Conservation (phyloP, 169 alveolate genomes). For the Babesia gibsoni region DNA sequence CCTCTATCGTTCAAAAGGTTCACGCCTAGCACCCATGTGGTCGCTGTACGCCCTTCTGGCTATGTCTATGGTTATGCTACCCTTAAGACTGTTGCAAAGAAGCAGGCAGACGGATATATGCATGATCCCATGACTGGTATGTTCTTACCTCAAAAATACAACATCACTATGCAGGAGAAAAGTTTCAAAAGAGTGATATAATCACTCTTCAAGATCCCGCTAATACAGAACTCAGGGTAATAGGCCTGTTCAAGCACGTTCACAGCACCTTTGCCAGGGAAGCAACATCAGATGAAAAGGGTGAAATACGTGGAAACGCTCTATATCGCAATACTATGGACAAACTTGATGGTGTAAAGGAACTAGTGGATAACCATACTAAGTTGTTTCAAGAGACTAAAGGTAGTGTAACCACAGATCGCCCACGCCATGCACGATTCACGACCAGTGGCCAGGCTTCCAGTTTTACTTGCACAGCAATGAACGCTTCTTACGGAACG, state of each 20-base stretch:
- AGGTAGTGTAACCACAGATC: not conserved
- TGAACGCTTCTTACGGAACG: conserved; percentile 40
- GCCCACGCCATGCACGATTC: conserved; percentile 56
- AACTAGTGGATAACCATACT: conserved; percentile 38
- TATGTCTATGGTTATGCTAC: conserved; percentile 86
- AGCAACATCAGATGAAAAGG: not conserved
- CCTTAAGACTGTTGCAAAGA: conserved; percentile 78
- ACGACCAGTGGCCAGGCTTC: conserved; percentile 63
- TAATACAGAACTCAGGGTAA: conserved; percentile 40
- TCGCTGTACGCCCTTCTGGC: conserved; percentile 86
- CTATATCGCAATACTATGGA: conserved; percentile 22
- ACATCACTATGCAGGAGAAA: conserved; percentile 48
- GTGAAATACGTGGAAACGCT: conserved; percentile 29
- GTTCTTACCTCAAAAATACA: conserved; percentile 27
- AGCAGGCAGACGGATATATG: conserved; percentile 62
- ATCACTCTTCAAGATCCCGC: conserved; percentile 71
- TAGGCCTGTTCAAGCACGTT: conserved; percentile 43
- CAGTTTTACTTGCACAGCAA: conserved; percentile 66
- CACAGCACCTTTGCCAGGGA: conserved; percentile 13
- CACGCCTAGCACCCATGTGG: conserved; percentile 84
- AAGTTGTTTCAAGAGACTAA: conserved; percentile 18
- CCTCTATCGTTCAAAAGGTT: conserved; percentile 88
- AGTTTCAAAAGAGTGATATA: conserved; percentile 61
- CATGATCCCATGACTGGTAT: conserved; percentile 70
- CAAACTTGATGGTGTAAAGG: conserved; percentile 18